A percentile compares a stretch with the other conserved stretches of the same genome.
phyloP scores from a whole-genome alignment of 2,329 filamentous ascomycete species.

The Sarocladiaceae sp. region DNA sequence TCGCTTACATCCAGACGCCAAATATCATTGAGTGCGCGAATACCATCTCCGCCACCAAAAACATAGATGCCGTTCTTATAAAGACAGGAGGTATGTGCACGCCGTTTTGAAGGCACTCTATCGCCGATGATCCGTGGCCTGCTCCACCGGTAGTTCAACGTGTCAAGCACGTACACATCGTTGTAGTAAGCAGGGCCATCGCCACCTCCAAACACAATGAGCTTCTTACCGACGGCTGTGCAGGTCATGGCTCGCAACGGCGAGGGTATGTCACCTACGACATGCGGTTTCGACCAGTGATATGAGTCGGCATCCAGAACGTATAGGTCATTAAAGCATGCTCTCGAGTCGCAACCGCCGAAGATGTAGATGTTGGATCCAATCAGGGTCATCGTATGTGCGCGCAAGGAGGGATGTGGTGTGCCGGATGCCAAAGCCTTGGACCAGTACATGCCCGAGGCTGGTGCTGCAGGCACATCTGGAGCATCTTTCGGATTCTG shows the following conservation, averaged over 20 bases:
- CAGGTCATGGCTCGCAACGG: slow-evolving; percentile 68
- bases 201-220: slow-evolving; percentile 66
- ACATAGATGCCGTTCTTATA: slow-evolving; percentile 69
- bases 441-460: slow-evolving; percentile 72
- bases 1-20: slow-evolving; percentile 69
- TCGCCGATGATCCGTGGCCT: slow-evolving; percentile 58
- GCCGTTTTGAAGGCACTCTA: slow-evolving; percentile 53
- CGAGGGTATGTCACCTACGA: slow-evolving; percentile 60
- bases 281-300: slow-evolving; percentile 63
- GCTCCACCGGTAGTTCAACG: slow-evolving; percentile 63
- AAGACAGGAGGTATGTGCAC: slow-evolving; percentile 67
- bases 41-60: slow-evolving; percentile 68
- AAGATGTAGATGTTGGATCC: slow-evolving; percentile 66
- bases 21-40: slow-evolving; percentile 66
- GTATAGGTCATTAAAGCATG: slow-evolving; percentile 67
- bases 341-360: slow-evolving; percentile 61
- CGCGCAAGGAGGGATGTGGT: slow-evolving; percentile 57
- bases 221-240: slow-evolving; percentile 66
- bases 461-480: slow-evolving; percentile 58
- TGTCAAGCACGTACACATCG: slow-evolving; percentile 69
- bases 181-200: slow-evolving; percentile 70
- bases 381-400: slow-evolving; percentile 63
- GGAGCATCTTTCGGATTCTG: slow-evolving; percentile 52
- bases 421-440: slow-evolving; percentile 59
- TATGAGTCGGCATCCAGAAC: slow-evolving; percentile 67